These are phyloP conservation scores for Ehretia macrophylla DNA, from an alignment of 257 asterid species.

Conservation along the genomic window DNA sequence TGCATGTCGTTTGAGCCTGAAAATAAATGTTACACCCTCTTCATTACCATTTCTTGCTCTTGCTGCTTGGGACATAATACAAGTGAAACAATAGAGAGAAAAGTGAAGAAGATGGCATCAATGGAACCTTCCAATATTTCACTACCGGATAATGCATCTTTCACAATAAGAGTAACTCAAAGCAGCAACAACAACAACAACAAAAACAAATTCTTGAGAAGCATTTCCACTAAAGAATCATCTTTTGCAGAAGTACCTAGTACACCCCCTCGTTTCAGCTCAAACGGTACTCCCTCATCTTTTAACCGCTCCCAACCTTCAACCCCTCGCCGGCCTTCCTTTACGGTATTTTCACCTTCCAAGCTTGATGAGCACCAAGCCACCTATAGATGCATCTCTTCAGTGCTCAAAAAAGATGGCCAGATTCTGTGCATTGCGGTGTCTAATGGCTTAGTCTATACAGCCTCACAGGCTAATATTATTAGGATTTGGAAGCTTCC, in stretches of 20 bases:
- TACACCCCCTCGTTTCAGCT: conserved; percentile 41
- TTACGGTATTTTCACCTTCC: conserved; percentile 25
- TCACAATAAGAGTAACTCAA: conserved; percentile 41
- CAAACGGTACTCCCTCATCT: conserved; percentile 21
- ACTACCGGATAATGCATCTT: conserved; percentile 26
- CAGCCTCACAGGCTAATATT: conserved; percentile 62
- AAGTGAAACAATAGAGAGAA: neutral
- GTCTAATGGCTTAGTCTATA: conserved; percentile 61
- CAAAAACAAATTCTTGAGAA: conserved; percentile 46
- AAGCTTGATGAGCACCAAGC: conserved; percentile 30
- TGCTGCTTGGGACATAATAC: neutral
- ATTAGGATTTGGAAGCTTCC: conserved; percentile 91
- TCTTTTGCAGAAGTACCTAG: conserved; percentile 29
- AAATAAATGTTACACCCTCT: conserved; percentile 1
- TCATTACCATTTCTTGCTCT: neutral
- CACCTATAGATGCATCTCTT: conserved; percentile 68
- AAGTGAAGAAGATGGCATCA: conserved; percentile 18
- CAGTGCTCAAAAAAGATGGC: conserved; percentile 89
- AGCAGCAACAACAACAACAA: too few relatives aligned
- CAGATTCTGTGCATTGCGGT: conserved; percentile 66
- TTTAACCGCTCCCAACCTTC: conserved; percentile 50
- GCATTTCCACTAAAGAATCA: conserved; percentile 61
- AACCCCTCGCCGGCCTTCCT: conserved; percentile 54
- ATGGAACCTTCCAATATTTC: conserved; percentile 31
- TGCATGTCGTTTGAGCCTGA: neutral